Base-by-base conservation (phyloP, 1,139 yeast genomes). In the Geotrichum fermentans region DNA sequence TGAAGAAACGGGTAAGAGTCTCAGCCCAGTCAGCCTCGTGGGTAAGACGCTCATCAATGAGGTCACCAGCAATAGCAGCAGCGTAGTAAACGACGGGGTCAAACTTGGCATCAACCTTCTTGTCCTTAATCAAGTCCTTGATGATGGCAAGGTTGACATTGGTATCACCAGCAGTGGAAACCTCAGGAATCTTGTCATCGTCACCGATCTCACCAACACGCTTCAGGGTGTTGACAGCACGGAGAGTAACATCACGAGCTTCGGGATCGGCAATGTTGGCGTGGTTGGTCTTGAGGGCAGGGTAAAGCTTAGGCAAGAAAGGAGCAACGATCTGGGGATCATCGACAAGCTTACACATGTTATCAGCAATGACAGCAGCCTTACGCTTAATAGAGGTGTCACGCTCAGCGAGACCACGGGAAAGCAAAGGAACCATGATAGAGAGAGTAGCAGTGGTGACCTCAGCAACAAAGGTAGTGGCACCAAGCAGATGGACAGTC, bases 311-410 rank as follows among this genome's bases (percentile, higher is more conserved):
- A 74, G 79, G 77, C 86, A 92, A 78, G 85, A 92, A 92, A 64
- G 98, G 98, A 79, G 97, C 97, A 77, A 92, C 95, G 70, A 92
- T 92, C 79, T 92, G 97, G 64, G 98, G 98, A 73, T 92, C 98
- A 70, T 92, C 97, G 77, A 92, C 98, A 76, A 92, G 87, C 79
- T 92, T 92, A 86, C 98, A 92, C 98, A 92, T 92, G 95, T 92
- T 92, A 75, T 92, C 98, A 67, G 90, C 86, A 75, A 92, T 92
- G 71, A 92, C 98, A 65, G 98, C 98, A 68, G 97, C 84, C 82
- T 92, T 92, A 82, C 98, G 90, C 86, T 92, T 92, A 80, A 92
- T 92, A 64, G 97, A 80, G 63, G 98, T 92, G 68, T 92, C 98
- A 81, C 98, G 94, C 80, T 92, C 98, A 71, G 95, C 95, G 71